phyloP scores from a whole-genome alignment of 495 filamentous ascomycete species.

The Chlorociboria aeruginascens region DNA sequence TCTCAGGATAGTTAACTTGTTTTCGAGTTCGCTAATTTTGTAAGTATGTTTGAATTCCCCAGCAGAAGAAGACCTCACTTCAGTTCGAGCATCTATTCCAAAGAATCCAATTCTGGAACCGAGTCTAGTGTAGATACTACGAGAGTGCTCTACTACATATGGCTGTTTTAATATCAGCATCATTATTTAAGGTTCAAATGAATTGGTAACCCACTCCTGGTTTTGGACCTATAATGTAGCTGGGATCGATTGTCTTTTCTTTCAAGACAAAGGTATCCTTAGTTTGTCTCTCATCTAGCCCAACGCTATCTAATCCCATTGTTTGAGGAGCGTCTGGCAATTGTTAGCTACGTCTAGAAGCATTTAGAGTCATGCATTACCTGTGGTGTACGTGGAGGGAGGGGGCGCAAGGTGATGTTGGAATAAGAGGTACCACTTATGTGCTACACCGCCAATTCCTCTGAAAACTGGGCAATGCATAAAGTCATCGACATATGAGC shows the following conservation, averaged over 20 bases:
- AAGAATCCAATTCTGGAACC: constrained; percentile 75
- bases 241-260: constrained; percentile 46
- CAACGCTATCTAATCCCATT: constrained; percentile 30
- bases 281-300: constrained; percentile 52
- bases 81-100: constrained; percentile 82
- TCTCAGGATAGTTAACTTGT: constrained; percentile 83
- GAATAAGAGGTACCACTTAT: constrained; percentile 90
- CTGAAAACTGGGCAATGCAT: constrained; percentile 88
- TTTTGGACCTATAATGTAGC: constrained; percentile 65
- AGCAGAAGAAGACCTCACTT: constrained; percentile 22
- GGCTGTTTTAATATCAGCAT: constrained; percentile 25
- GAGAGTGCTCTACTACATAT: constrained; percentile 71
- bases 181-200: background rate
- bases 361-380: constrained; percentile 9
- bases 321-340: constrained; percentile 40
- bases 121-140: constrained; percentile 72
- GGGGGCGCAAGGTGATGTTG: constrained; percentile 85
- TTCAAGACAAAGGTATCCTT: constrained; percentile 56
- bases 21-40: constrained; percentile 59
- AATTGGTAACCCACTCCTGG: constrained; percentile 37
- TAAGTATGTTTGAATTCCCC: constrained; percentile 11
- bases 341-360: constrained; percentile 2
- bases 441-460: constrained; percentile 76
- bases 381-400: constrained; percentile 67
- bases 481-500: constrained; percentile 84